Percentiles rank a stretch among this genome's conserved stretches.
Evolutionary conservation across 2,329 filamentous ascomycete genomes (phyloP).

Genomic region (Neonectria magnoliae): DNA sequence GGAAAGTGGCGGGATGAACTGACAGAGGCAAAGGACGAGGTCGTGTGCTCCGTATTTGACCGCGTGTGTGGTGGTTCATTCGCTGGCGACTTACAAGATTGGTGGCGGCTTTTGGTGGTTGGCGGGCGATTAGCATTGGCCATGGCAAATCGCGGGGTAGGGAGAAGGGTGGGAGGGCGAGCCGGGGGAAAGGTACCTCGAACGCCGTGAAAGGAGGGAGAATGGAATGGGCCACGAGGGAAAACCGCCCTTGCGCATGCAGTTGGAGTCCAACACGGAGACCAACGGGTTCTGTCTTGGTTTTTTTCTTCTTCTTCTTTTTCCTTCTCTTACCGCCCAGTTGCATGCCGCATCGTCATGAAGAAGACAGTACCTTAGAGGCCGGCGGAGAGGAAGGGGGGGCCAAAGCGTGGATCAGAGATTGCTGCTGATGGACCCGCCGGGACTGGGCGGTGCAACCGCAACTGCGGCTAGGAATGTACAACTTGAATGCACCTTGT

Average conservation of each 20-base stretch:
- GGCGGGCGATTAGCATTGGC: conserved; percentile 10
- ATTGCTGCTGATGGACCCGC: neutral
- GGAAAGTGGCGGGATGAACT: conserved; percentile 7
- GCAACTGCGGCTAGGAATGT: neutral
- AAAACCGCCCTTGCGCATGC: conserved; percentile 11
- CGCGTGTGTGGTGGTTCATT: neutral
- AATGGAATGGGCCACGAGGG: conserved; percentile 26
- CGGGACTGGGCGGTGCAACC: neutral
- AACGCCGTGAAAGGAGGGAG: no score
- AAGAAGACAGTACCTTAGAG: neutral
- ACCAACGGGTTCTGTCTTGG: neutral
- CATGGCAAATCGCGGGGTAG: conserved; percentile 40
- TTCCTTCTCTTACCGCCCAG: conserved; percentile 14
- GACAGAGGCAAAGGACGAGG: conserved; percentile 4
- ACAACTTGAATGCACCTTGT: neutral
- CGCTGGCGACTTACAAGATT: conserved; percentile 23
- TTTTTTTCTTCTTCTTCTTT: neutral
- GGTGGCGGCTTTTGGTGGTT: conserved; percentile 19
- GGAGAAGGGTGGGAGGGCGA: conserved; percentile 19
- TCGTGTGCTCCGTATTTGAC: neutral
- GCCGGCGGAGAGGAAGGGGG: no score
- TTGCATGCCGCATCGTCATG: neutral
- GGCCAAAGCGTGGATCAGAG: neutral
- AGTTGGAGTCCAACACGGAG: neutral
- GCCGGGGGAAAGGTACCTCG: neutral